Percentiles rank a stretch among this genome's conserved stretches.
phyloP scores from a whole-genome alignment of 192 early-diverging fungal genomes.

The Chytriomyces sp. region DNA sequence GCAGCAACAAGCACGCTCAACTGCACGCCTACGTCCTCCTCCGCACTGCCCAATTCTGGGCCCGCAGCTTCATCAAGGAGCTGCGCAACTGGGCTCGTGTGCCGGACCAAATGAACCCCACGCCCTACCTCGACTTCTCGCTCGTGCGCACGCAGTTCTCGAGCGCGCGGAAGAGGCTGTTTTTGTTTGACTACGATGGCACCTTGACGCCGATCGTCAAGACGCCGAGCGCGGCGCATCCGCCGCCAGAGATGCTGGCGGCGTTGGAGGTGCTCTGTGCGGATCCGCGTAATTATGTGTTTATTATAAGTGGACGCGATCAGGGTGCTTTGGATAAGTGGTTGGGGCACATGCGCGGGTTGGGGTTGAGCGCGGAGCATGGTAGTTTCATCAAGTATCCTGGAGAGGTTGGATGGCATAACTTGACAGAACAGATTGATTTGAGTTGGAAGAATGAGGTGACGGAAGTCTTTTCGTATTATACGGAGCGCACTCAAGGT shows the following conservation, averaged over 20 bases:
- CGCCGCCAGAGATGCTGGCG: slow-evolving; percentile 79
- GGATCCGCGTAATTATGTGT: slow-evolving; percentile 84
- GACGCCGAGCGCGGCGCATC: slow-evolving; percentile 78
- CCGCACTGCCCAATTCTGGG: slow-evolving; percentile 90
- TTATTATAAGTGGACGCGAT: slow-evolving; percentile 93
- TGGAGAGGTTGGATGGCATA: slow-evolving; percentile 64
- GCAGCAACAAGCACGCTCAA: slow-evolving; percentile 75
- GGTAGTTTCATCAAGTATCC: slow-evolving; percentile 92
- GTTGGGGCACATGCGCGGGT: slow-evolving; percentile 72
- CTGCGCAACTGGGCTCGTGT: slow-evolving; percentile 55
- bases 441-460: slow-evolving; percentile 95
- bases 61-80: slow-evolving; percentile 76
- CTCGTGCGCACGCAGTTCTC: slow-evolving; percentile 48
- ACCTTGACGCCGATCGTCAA: slow-evolving; percentile 91
- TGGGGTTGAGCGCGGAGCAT: slow-evolving; percentile 91
- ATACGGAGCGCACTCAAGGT: slow-evolving; percentile 92
- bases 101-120: slow-evolving; percentile 50
- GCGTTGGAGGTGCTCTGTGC: slow-evolving; percentile 66
- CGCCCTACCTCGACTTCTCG: slow-evolving; percentile 48
- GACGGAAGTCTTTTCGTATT: slow-evolving; percentile 89
- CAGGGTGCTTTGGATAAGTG: slow-evolving; percentile 80
- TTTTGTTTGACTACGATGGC: slow-evolving; percentile 97
- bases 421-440: slow-evolving; percentile 63
- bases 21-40: slow-evolving; percentile 76
- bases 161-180: slow-evolving; percentile 69